phyloP scores from a whole-genome alignment of 345 rosid genomes.

The Mallotus nudiflorus region DNA sequence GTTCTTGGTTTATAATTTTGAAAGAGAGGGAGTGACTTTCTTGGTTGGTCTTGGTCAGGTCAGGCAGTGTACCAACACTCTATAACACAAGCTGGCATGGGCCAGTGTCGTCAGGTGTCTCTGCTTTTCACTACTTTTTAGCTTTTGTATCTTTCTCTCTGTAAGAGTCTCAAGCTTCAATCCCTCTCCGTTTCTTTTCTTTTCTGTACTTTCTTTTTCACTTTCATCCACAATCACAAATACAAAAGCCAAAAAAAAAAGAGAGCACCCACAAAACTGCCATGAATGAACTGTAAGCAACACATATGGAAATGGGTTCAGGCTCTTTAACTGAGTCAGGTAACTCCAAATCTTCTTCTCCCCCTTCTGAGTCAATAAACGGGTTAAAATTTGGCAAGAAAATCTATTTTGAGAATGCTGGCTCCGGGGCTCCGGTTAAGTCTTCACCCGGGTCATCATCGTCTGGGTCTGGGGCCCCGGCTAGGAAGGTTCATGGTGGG shows the following conservation, averaged over 20 bases:
- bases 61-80: slow-evolving; percentile 6
- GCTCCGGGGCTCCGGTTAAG: slow-evolving; percentile 25
- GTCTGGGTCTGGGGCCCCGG: slow-evolving; percentile 39
- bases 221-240: background rate
- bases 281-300: slow-evolving; percentile 17
- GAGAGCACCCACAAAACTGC: background rate
- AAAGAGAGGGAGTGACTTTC: background rate
- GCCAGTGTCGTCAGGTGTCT: slow-evolving; percentile 25
- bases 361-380: slow-evolving; percentile 46
- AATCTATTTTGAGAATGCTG: slow-evolving; percentile 74
- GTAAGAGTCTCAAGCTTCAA: background rate
- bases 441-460: slow-evolving; percentile 22
- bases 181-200: background rate
- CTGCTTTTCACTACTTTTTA: slow-evolving; percentile 16
- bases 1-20: background rate
- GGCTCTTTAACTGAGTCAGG: slow-evolving; percentile 54
- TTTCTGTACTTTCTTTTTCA: background rate
- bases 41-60: background rate
- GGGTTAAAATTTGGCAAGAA: slow-evolving; percentile 74
- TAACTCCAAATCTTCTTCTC: slow-evolving; percentile 35
- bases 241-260: background rate
- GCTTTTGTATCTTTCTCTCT: background rate
- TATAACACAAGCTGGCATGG: slow-evolving; percentile 19
- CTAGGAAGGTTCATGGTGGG: slow-evolving; percentile 37
- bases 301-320: slow-evolving; percentile 62